Conservation (phyloP, 345 rosid genomes). For the Populus davidiana region DNA sequence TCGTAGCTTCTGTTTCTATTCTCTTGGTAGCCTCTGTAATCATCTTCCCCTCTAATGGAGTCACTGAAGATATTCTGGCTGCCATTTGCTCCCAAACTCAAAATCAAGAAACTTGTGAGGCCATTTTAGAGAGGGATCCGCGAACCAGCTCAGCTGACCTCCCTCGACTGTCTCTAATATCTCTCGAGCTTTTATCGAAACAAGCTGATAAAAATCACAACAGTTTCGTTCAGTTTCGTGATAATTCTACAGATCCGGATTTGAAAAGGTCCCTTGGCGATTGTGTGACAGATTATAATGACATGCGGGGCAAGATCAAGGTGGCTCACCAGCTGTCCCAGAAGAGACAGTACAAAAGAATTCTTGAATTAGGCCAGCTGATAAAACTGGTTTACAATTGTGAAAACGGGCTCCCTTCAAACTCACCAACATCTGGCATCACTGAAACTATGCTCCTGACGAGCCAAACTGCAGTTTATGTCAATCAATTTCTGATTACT, state of each 20-base stretch:
- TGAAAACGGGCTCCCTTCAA: conserved; percentile 24
- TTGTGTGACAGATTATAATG: conserved; percentile 15
- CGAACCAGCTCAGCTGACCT: conserved; percentile 21
- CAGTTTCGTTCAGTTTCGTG: neutral
- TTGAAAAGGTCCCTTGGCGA: neutral
- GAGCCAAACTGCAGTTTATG: conserved; percentile 15
- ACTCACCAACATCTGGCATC: conserved; percentile 8
- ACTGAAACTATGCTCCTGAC: conserved; percentile 31
- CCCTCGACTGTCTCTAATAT: conserved; percentile 24
- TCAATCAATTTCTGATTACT: conserved; percentile 10
- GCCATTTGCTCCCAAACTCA: conserved; percentile 25
- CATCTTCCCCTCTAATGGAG: conserved; percentile 5
- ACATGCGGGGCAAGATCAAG: conserved; percentile 9
- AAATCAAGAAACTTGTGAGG: conserved; percentile 22
- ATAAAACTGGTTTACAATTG: conserved; percentile 16
- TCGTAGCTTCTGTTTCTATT: neutral
- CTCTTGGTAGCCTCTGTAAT: neutral
- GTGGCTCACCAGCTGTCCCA: conserved; percentile 12
- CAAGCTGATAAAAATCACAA: neutral
- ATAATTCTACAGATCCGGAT: neutral
- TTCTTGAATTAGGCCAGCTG: conserved; percentile 9
- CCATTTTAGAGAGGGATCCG: conserved; percentile 14
- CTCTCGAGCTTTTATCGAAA: conserved; percentile 18
- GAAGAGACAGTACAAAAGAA: conserved; percentile 13
- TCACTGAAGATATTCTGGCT: conserved; percentile 12